A percentile compares a stretch with the other conserved stretches of the same genome.
Conservation (phyloP, 495 filamentous ascomycete species). For the Penicillium paxilli region DNA sequence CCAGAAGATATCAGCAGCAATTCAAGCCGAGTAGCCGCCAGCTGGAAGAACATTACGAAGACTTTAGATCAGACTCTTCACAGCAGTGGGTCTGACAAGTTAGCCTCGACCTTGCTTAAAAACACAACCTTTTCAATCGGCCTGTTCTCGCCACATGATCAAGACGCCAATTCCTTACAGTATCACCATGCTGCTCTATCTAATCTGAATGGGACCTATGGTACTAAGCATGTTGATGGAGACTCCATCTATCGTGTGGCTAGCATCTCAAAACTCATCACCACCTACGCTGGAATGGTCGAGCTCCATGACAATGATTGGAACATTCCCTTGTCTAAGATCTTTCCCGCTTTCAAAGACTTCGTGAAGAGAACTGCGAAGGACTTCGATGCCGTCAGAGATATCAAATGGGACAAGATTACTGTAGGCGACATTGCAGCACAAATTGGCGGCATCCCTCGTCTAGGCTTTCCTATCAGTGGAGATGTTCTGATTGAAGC, state of each 20-base stretch:
- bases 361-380: conserved; percentile 13
- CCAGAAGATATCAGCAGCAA: conserved; percentile 38
- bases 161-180: conserved; percentile 32
- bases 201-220: conserved; percentile 21
- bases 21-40: conserved; percentile 31
- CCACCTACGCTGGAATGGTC: conserved; percentile 43
- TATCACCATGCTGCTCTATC: conserved; percentile 23
- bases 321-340: conserved; percentile 47
- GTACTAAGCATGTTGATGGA: conserved; percentile 40
- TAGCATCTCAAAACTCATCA: conserved; percentile 54
- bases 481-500: conserved; percentile 2
- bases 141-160: conserved; percentile 37
- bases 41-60: conserved; percentile 41
- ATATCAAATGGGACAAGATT: conserved; percentile 46
- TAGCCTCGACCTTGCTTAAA: conserved; percentile 18
- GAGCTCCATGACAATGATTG: conserved; percentile 33
- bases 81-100: neutral
- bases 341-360: conserved; percentile 44
- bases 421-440: conserved; percentile 42
- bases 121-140: conserved; percentile 47
- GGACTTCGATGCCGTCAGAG: conserved; percentile 7
- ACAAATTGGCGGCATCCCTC: conserved; percentile 41
- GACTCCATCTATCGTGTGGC: conserved; percentile 52
- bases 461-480: conserved; percentile 32
- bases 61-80: conserved; percentile 20